Evolutionary conservation across 2,329 filamentous ascomycete genomes (phyloP).

Genomic region (Diaporthe vaccinii): DNA sequence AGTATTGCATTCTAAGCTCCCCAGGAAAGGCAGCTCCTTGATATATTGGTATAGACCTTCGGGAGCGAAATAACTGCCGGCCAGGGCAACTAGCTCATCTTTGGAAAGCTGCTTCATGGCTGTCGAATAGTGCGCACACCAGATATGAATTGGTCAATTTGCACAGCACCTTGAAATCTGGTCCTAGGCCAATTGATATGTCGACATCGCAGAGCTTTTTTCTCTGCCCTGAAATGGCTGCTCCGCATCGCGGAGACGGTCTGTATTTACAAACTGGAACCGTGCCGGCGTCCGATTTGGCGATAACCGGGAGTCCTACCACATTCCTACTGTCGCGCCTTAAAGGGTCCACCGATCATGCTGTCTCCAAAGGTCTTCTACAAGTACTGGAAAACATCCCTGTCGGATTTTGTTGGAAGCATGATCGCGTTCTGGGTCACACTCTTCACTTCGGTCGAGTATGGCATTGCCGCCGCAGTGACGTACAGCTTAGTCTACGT

Average conservation of each 20-base stretch:
- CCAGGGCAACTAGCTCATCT: slow-evolving; percentile 43
- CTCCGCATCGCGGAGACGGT: background rate
- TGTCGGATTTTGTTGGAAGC: too few species aligned
- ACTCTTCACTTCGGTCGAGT: too few species aligned
- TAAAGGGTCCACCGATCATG: too few species aligned
- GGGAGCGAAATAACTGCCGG: slow-evolving; percentile 48
- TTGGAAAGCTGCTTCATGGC: slow-evolving; percentile 45
- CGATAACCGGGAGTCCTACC: background rate
- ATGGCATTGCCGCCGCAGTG: too few species aligned
- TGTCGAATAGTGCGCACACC: background rate
- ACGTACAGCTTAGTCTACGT: too few species aligned
- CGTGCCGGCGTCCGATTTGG: background rate
- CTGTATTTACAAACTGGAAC: background rate
- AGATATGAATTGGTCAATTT: too few species aligned
- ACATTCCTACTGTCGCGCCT: background rate
- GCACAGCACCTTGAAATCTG: background rate
- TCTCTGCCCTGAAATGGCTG: background rate
- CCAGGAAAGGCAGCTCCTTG: slow-evolving; percentile 49
- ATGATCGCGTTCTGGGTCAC: too few species aligned
- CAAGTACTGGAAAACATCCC: too few species aligned
- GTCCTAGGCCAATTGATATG: background rate
- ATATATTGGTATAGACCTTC: slow-evolving; percentile 47
- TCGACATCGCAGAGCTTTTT: background rate
- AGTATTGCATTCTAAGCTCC: slow-evolving; percentile 46
- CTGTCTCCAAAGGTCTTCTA: too few species aligned